Base-by-base conservation (phyloP, 2,329 filamentous ascomycete species). In the Claviceps sp. region DNA sequence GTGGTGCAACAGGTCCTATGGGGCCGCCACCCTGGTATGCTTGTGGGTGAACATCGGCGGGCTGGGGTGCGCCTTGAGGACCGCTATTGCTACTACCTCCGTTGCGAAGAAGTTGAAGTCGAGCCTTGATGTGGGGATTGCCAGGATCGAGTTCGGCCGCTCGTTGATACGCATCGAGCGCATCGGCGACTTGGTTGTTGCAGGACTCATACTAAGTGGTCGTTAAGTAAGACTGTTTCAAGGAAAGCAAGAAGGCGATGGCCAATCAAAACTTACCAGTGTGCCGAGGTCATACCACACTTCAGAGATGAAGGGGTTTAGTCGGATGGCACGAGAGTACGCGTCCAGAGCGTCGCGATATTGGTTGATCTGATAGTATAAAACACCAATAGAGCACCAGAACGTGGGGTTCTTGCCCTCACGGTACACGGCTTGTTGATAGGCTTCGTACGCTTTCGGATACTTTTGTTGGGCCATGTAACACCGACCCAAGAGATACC, bases 401-500 rank as follows among this genome's bases (percentile, higher is more conserved):
- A 97, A 98, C 2, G 93, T 97, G 17, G 93, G 93, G 66, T 97
- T 97, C 59, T 93, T 85, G 37, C 93, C 93, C 66, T 98, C 93
- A 52, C 93, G 88, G 65, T 98, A 98, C 40, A 98, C 93, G 2
- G 93, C 93, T 72, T 98, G 93, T 66, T 98, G 93, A 68, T 97
- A 97, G 5, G 93, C 91, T 65, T 98, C 93, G 62, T 97, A 97
- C 0, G 93, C 93, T 68, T 97, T 97, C 62, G 91, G 91, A 62
- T 97, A 97, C 68, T 97, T 97, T 67, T 95, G 88, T 70, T 96
- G 91, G 58, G 91, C 94, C 93, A 98, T 97, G 75, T 97, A 98
- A 73, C 93, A 97, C 60, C 93, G 83, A 44, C 93, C 93, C 49
- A 98, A 82, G 29, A 98, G 79, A 68, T 98, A 98, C 93, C 93